phyloP scores from a whole-genome alignment of 768 basidiomycete genomes.

The Tricholoma hemisulphureum region DNA sequence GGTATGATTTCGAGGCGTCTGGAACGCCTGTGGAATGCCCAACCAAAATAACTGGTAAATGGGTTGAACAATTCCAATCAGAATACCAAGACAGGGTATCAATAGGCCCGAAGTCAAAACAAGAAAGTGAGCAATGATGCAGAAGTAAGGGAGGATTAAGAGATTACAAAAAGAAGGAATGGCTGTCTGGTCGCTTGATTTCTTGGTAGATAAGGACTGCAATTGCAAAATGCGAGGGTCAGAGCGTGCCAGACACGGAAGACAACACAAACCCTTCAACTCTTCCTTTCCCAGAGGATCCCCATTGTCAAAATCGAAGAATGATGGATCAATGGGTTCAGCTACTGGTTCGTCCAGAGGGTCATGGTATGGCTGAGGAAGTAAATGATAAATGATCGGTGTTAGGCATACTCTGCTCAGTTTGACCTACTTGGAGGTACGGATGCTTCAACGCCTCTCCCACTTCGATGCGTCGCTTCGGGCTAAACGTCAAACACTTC shows the following conservation, averaged over 20 bases:
- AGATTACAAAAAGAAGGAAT: constrained; percentile 6
- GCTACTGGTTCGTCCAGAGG: constrained; percentile 87
- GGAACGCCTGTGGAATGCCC: not conserved
- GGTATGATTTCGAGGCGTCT: not conserved
- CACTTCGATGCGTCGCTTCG: constrained; percentile 84
- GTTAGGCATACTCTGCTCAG: not conserved
- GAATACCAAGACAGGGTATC: not conserved
- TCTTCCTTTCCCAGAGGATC: constrained; percentile 63
- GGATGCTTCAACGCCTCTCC: constrained; percentile 87
- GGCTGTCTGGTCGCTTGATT: constrained; percentile 37
- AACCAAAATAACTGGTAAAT: not conserved
- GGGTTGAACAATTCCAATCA: not conserved
- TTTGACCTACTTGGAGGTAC: constrained; percentile 68
- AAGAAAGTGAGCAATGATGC: not conserved
- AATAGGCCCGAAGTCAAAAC: not conserved
- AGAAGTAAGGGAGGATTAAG: not conserved
- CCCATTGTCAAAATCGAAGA: constrained; percentile 82
- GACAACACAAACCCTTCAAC: constrained; percentile 53
- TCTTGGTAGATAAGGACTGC: constrained; percentile 52
- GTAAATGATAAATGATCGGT: constrained; percentile 5
- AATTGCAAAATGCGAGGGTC: not conserved
- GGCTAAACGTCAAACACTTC: constrained; percentile 80
- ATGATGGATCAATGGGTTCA: constrained; percentile 67
- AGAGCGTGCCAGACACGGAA: not conserved
- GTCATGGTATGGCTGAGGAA: constrained; percentile 77